phyloP scores from a whole-genome alignment of 2,329 filamentous ascomycete species.

The Aspergillus novofumigatus region DNA sequence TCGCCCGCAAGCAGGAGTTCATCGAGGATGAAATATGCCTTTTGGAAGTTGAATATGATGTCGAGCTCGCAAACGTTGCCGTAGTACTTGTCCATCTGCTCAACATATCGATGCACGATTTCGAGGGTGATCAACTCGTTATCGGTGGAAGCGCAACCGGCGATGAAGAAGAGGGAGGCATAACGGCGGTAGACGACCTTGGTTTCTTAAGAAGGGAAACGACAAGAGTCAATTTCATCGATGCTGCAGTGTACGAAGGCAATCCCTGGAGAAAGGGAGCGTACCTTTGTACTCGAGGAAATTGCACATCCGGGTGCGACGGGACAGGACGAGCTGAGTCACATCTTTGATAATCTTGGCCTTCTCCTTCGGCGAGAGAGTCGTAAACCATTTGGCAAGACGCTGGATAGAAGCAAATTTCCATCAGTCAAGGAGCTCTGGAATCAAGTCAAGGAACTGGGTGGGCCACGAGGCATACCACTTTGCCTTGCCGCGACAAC shows the following conservation, averaged over 20 bases:
- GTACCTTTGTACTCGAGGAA: conserved; percentile 98
- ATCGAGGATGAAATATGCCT: conserved; percentile 98
- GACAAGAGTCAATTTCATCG: conserved; percentile 3
- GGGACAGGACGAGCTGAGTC: conserved; percentile 90
- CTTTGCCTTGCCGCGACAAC: conserved; percentile 97
- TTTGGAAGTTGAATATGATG: conserved; percentile 99
- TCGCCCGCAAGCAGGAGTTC: conserved; percentile 93
- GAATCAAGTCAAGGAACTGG: conserved; percentile 22
- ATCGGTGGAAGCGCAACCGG: conserved; percentile 92
- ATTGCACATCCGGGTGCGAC: conserved; percentile 98
- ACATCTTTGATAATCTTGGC: conserved; percentile 99
- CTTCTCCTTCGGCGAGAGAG: conserved; percentile 94
- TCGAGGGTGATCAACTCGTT: conserved; percentile 98
- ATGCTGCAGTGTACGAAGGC: background rate
- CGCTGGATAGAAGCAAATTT: conserved; percentile 57
- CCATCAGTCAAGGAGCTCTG: conserved; percentile 18
- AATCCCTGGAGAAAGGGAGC: background rate
- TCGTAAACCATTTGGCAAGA: conserved; percentile 99
- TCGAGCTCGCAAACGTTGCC: conserved; percentile 99
- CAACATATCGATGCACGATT: conserved; percentile 97
- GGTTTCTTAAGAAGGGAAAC: conserved; percentile 64
- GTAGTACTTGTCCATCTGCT: conserved; percentile 99
- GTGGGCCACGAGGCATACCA: conserved; percentile 63
- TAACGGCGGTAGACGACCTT: conserved; percentile 99
- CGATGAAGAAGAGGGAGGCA: conserved; percentile 98